Base-by-base conservation (phyloP, 208 protist genomes). In the Hexamita inflata region DNA sequence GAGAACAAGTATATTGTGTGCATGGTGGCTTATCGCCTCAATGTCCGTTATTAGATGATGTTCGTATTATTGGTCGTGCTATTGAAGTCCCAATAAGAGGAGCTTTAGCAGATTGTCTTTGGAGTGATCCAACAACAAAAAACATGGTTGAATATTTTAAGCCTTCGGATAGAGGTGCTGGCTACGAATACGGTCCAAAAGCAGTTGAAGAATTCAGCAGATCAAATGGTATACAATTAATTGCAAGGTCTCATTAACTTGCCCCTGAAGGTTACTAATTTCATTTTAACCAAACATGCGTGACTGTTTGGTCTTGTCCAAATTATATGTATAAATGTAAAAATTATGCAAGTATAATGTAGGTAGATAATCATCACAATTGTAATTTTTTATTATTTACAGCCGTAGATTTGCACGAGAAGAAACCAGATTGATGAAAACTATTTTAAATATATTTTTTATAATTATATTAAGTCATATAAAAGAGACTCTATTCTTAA, bases 291-390 rank as follows among this genome's bases (percentile, higher is more conserved):
- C 85, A 94, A 34, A 90, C 94, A 75, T 88, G 98, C 0, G 93
- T 98, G 24, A 99, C 96, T 28, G 91, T 98, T 75, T 99, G 97
- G 84, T 91, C 84, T 53, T 94, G 94, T 0, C 95, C 95, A 11
- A 98, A 99, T 84, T 99, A 98, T 82, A 98, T 94, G 86, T 98
- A 97, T 81, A 88, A 93, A 74, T 98, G 94, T 62, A 45, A 59
- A 4, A 80, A 80, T 59, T 60, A 60, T 13, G 77, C 74, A 35
- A 41, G 75, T 58, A 70, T 82, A 30, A 75, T 82, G 73, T n/a
- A 78, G 32, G 34, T 81, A n/a, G 78, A 81, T 45, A 58, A 75
- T 4, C 11, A 53, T 30, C 1, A 32, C 15, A 60, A 70, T 53
- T 32, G 65, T 49, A 42, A 0, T 9, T n/a, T n/a, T n/a, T n/a